Evolutionary conservation across 1,284 basidiomycete species (phyloP).

Genomic region (Pterulicium gracile): DNA sequence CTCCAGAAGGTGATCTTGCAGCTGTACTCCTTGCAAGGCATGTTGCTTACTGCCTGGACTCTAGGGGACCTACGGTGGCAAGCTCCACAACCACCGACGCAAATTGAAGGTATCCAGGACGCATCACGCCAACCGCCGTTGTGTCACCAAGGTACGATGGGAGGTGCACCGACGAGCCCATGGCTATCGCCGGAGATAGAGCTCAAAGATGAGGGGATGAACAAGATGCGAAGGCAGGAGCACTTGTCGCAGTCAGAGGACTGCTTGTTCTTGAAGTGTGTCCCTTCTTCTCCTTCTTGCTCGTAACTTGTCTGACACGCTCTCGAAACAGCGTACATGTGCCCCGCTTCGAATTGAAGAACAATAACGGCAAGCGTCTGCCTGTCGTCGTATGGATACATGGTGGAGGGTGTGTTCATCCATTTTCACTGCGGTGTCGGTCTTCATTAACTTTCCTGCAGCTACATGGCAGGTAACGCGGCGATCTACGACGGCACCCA

Average conservation of each 20-base stretch:
- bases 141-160: conserved; percentile 12
- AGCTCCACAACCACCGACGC: conserved; percentile 15
- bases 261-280: conserved; percentile 22
- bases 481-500: conserved; percentile 9
- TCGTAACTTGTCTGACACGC: not conserved
- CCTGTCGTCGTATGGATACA: conserved; percentile 25
- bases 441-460: not conserved
- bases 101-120: conserved; percentile 12
- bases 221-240: not conserved
- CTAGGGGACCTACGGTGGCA: conserved; percentile 17
- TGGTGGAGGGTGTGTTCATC: conserved; percentile 18
- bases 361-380: conserved; percentile 12
- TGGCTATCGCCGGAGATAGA: conserved; percentile 1
- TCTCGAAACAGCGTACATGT: conserved; percentile 15
- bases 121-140: conserved; percentile 12
- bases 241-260: conserved; percentile 15
- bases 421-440: not conserved
- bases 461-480: conserved; percentile 2
- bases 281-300: not conserved
- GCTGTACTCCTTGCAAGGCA: not conserved
- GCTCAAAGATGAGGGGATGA: conserved; percentile 1
- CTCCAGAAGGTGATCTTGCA: conserved; percentile 18
- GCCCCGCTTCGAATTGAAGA: conserved; percentile 13
- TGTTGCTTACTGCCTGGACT: not conserved
- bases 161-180: conserved; percentile 9